phyloP scores from a whole-genome alignment of 83 land plant species.

The Thuja plicata region DNA sequence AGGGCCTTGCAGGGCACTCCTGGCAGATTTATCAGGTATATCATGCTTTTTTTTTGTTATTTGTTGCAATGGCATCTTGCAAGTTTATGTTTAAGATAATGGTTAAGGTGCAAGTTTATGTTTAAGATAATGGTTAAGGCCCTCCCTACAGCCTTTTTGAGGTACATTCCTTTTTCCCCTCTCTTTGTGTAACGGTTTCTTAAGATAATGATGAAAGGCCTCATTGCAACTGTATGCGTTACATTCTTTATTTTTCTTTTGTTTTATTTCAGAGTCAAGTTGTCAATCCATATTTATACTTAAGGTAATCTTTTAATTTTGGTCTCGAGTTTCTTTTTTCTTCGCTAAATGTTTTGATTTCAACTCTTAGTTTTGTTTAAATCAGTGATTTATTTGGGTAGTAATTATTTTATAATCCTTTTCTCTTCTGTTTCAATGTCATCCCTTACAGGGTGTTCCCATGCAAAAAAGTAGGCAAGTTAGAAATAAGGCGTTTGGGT shows the following conservation, averaged over 20 bases:
- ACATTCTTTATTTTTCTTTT: no score
- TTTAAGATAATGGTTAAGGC: background rate
- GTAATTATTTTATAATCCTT: no score
- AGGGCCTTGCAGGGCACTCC: slow-evolving; percentile 90
- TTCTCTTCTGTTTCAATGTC: no score
- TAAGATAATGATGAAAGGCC: background rate
- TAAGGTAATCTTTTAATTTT: no score
- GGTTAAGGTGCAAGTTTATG: background rate
- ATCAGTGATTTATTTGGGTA: no score
- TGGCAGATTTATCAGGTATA: slow-evolving; percentile 87
- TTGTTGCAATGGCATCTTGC: background rate
- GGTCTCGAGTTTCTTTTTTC: no score
- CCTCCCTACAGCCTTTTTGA: background rate
- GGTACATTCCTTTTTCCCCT: background rate
- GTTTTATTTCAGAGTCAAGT: no score
- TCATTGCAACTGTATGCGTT: no score
- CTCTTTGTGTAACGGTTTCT: background rate
- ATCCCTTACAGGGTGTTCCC: no score
- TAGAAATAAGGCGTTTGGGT: background rate
- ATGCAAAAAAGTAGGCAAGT: background rate
- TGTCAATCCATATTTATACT: no score
- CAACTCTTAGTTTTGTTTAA: no score
- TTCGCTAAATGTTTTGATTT: no score
- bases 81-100: background rate
- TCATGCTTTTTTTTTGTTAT: background rate